Base-by-base conservation (phyloP, 108 stramenopile species). In the Fragilaria radians region DNA sequence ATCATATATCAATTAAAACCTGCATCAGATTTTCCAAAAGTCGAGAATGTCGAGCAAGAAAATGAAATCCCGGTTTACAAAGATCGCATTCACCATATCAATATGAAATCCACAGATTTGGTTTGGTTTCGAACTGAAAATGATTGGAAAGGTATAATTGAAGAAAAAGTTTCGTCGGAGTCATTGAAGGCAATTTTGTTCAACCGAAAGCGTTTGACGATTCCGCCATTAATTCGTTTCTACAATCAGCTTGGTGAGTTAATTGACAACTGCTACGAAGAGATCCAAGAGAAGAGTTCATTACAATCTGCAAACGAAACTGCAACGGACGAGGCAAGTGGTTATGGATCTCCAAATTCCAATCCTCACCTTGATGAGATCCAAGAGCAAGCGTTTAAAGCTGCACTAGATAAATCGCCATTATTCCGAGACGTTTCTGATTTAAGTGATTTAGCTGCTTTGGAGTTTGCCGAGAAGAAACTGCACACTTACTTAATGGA, bases 211-310 rank as follows among this genome's bases (percentile, higher is more conserved):
- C 27, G 73, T 57, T 9, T 52, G 34, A 61, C 59, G 24, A 65
- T 60, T 47, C 64, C 73, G 54, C 79, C 80, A 0, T 66, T 70
- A 14, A 17, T 72, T 19, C 64, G 70, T 7, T 84, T 82, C 45
- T 64, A 72, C 26, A 51, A 72, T 7, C 77, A 80, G 45, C 53
- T 86, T n/a, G 63, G 66, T 23, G 57, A 25, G 17, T 90, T 90
- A 58, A 49, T 90, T 32, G 63, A 75, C 24, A 42, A 55, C 7
- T 84, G 80, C 59, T 54, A 79, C 59, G 48, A 62, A 29, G 81
- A 75, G 48, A 49, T 76, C 3, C 75, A 83, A n/a, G n/a, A n/a
- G n/a, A n/a, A n/a, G n/a, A n/a, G n/a, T n/a, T n/a, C n/a, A n/a
- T n/a, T n/a, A n/a, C n/a, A n/a, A n/a, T n/a, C n/a, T n/a, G n/a